Percentiles rank a stretch among this genome's conserved stretches.
These are phyloP conservation scores for Camelina hispida DNA, from an alignment of 345 rosid genomes.

Conservation along the genomic window DNA sequence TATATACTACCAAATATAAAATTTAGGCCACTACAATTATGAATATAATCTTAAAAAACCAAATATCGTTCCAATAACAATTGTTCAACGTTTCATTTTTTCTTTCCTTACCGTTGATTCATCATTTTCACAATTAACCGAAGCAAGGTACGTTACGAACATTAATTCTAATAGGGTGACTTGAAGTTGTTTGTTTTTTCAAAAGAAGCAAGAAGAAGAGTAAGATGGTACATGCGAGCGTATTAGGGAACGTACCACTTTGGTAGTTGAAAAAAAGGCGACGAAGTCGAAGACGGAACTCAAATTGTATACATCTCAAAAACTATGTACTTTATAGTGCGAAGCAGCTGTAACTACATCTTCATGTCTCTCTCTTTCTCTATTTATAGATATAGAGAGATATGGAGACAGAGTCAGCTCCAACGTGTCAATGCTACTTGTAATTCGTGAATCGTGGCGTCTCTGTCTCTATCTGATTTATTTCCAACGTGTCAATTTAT, in stretches of 20 bases:
- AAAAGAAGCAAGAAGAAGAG: background rate
- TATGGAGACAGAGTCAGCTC: constrained; percentile 30
- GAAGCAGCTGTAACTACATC: background rate
- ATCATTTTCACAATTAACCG: background rate
- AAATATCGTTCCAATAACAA: background rate
- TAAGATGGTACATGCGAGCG: constrained; percentile 1
- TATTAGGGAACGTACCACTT: constrained; percentile 28
- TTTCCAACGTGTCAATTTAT: background rate
- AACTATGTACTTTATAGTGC: background rate
- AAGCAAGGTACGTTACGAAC: constrained; percentile 1
- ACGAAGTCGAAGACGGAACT: constrained; percentile 29
- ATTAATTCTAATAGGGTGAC: background rate
- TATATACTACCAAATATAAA: background rate
- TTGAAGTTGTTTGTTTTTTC: background rate
- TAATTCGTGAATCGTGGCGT: constrained; percentile 19
- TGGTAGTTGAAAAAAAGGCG: background rate
- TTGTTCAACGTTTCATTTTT: background rate
- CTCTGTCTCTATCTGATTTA: constrained; percentile 15
- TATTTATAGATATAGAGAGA: background rate
- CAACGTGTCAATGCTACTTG: constrained; percentile 34
- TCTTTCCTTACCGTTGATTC: background rate
- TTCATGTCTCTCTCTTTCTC: constrained; percentile 14
- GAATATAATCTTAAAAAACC: background rate
- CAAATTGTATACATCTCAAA: background rate
- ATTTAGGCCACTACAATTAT: background rate